Evolutionary conservation across 2,329 filamentous ascomycete genomes (phyloP), one percentile per base, ranked within the genome.

Genomic region (Pseudogymnoascus sp.): DNA sequence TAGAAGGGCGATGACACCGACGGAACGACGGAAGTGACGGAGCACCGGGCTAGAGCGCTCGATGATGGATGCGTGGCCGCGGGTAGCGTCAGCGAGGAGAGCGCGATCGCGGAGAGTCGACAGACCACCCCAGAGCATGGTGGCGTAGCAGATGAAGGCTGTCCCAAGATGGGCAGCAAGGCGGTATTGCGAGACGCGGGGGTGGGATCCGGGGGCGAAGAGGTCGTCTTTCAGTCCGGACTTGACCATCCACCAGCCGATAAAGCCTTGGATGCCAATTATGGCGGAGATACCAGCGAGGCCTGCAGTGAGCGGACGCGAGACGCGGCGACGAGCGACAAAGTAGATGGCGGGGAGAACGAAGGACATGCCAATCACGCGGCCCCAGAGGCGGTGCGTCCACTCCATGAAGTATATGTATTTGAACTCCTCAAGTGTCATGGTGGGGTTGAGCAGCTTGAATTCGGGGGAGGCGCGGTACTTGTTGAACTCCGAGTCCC

Each of bases 231-330:
- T 95, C 64, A 99, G 80, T 1, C 94, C 94, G 9, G 90, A 95
- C 75, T 95, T 95, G 68, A 99, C 94, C 94, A 99, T 99, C 91
- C 94, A 99, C 94, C 94, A 99, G 60, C 94, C 94, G 65, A 99
- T 87, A 70, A 94, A 84, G 47, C 94, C 94, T 74, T 99, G 94
- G 74, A 96, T 94, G 60, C 91, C 94, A 69, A 99, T 97, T 68
- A 97, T 80, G 57, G 82, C 84, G 43, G 90, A 90, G 65, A 99
- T 97, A 11, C 91, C 93, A 39, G 85, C 77, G 12, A 99, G 80
- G 64, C 89, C 87, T 68, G 80, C 73, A 14, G 91, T 86, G 87
- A 96, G 95, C 60, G 83, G 84, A 59, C 80, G 80, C 22, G 90
- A 89, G 50, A 97, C 92, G 64, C 85, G 84, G 66, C 88, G 85